Evolutionary conservation across 2,329 filamentous ascomycete genomes (phyloP).

Genomic region (Chrysosporium keratinophilum): DNA sequence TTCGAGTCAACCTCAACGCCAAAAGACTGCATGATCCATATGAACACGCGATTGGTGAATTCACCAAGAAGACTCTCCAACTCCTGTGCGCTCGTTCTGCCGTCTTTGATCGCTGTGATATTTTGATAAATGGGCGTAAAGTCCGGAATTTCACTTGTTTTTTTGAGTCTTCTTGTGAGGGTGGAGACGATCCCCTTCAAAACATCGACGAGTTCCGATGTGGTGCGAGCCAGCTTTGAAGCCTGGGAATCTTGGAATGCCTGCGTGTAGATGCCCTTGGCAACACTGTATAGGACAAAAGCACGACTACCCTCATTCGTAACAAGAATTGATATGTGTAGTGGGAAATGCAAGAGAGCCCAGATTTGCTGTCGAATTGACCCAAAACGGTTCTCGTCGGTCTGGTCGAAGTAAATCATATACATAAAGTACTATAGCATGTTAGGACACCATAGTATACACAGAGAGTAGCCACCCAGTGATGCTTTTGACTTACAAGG

Average conservation of each 20-base stretch:
- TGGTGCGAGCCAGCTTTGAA: not conserved
- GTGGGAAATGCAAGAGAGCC: slow-evolving; percentile 21
- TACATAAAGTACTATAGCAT: slow-evolving; percentile 45
- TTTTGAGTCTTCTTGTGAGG: slow-evolving; percentile 3
- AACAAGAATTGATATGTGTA: slow-evolving; percentile 42
- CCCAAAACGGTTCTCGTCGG: slow-evolving; percentile 41
- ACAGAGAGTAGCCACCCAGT: not conserved
- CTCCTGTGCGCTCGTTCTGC: not conserved
- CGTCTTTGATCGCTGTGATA: not conserved
- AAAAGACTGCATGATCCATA: slow-evolving; percentile 14
- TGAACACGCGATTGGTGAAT: slow-evolving; percentile 1
- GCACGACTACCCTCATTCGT: slow-evolving; percentile 51
- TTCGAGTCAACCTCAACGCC: slow-evolving; percentile 10
- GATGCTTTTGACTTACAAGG: slow-evolving; percentile 7
- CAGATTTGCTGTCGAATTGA: slow-evolving; percentile 49
- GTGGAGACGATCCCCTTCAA: slow-evolving; percentile 8
- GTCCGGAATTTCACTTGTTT: slow-evolving; percentile 9
- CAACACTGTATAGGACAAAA: slow-evolving; percentile 35
- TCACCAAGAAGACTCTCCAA: not conserved
- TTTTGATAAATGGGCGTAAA: slow-evolving; percentile 12
- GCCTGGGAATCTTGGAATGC: not conserved
- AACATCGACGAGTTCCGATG: not conserved
- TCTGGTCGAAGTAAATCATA: slow-evolving; percentile 53
- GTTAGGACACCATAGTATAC: not conserved
- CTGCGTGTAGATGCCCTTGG: slow-evolving; percentile 16